Percentiles rank a stretch among this genome's conserved stretches.
Evolutionary conservation across 2,329 filamentous ascomycete species (phyloP).

Genomic region (Rhynchosporium graminicola): DNA sequence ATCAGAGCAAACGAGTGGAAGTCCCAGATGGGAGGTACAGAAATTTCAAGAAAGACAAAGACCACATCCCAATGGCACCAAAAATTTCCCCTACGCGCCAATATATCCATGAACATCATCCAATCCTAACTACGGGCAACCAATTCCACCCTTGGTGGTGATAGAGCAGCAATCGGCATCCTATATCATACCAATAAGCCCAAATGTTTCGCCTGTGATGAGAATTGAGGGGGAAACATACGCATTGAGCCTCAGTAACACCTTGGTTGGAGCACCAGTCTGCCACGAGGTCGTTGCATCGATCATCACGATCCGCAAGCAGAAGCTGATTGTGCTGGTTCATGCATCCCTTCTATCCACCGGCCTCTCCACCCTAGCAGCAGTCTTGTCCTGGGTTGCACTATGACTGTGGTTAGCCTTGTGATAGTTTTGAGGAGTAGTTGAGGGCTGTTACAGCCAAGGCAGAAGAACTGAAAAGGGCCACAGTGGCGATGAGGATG

Average conservation of each 20-base stretch:
- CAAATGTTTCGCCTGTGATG: background rate
- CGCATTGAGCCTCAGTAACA: slow-evolving; percentile 1
- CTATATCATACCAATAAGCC: background rate
- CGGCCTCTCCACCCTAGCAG: background rate
- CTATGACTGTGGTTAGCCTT: background rate
- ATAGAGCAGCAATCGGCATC: background rate
- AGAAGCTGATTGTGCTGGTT: background rate
- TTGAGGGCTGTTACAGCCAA: background rate
- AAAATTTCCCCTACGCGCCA: background rate
- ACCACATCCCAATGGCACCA: background rate
- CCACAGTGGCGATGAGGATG: background rate
- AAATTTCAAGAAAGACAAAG: background rate
- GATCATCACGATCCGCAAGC: background rate
- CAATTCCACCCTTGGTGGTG: background rate
- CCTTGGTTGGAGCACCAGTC: slow-evolving; percentile 2
- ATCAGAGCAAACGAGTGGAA: background rate
- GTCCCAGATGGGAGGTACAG: background rate
- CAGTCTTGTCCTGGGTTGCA: slow-evolving; percentile 1
- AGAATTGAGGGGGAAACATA: background rate
- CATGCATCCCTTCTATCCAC: background rate
- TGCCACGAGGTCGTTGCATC: background rate
- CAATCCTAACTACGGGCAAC: background rate
- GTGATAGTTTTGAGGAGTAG: background rate
- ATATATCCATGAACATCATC: background rate
- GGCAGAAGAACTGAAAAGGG: background rate